Evolutionary conservation across 108 stramenopile species (phyloP).

Genomic region (Conticribra guillardii): DNA sequence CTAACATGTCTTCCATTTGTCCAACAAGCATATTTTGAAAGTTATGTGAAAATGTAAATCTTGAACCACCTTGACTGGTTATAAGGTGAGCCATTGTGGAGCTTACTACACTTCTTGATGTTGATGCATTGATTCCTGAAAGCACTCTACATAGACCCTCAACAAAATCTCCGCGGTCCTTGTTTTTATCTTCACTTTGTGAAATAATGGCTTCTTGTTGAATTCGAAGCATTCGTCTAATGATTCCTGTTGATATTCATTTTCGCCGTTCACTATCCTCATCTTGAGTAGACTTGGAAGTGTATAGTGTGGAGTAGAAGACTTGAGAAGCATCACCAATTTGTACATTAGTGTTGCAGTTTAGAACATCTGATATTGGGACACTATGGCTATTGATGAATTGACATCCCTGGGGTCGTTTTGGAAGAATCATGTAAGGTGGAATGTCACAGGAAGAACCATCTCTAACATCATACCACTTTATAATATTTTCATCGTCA

Average conservation of each 20-base stretch:
- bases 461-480: constrained; percentile 5
- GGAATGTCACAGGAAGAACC: constrained; percentile 3
- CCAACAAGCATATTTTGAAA: constrained; percentile 26
- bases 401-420: constrained; percentile 19
- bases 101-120: constrained; percentile 21
- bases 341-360: constrained; percentile 31
- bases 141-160: constrained; percentile 25
- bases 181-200: neutral
- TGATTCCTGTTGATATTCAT: constrained; percentile 6
- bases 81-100: constrained; percentile 23
- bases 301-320: constrained; percentile 31
- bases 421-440: constrained; percentile 17
- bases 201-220: constrained; percentile 7
- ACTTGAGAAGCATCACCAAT: constrained; percentile 23
- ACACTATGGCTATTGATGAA: constrained; percentile 15
- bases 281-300: constrained; percentile 22
- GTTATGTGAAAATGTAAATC: constrained; percentile 34
- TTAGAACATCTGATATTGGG: constrained; percentile 18
- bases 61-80: constrained; percentile 5
- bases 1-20: constrained; percentile 24
- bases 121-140: constrained; percentile 29
- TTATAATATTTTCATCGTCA: constrained; percentile 9
- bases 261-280: constrained; percentile 17
- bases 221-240: constrained; percentile 10
- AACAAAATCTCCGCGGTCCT: constrained; percentile 13